These are phyloP conservation scores for Cercospora zeina DNA, from an alignment of 2,329 filamentous ascomycete genomes.

Conservation along the genomic window DNA sequence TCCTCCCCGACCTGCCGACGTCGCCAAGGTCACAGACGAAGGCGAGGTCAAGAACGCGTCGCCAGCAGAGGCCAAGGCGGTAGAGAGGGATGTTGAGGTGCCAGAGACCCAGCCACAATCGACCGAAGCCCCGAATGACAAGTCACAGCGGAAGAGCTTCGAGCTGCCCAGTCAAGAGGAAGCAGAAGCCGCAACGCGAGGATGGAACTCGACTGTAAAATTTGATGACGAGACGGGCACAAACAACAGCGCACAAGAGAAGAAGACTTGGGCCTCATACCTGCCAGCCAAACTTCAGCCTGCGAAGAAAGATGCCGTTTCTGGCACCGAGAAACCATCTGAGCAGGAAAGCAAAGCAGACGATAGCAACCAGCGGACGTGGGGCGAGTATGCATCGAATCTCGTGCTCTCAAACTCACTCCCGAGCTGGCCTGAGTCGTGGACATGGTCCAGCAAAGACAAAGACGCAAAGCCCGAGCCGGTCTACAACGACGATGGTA, in stretches of 20 bases:
- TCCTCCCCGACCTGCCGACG: constrained; percentile 21
- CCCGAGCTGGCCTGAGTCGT: constrained; percentile 30
- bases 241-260: constrained; percentile 38
- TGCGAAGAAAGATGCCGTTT: constrained; percentile 16
- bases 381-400: constrained; percentile 38
- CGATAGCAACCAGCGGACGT: constrained; percentile 30
- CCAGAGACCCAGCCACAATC: constrained; percentile 34
- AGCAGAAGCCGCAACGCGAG: constrained; percentile 38
- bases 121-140: constrained; percentile 22
- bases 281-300: constrained; percentile 31
- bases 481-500: constrained; percentile 43
- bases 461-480: constrained; percentile 40
- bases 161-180: constrained; percentile 42
- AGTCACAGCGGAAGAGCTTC: constrained; percentile 35
- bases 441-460: constrained; percentile 31
- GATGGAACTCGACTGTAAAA: constrained; percentile 30
- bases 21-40: constrained; percentile 31
- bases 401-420: constrained; percentile 33
- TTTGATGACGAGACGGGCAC: constrained; percentile 30
- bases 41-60: constrained; percentile 32
- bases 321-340: constrained; percentile 2
- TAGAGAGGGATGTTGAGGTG: constrained; percentile 35
- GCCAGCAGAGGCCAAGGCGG: constrained; percentile 30
- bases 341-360: constrained; percentile 7
- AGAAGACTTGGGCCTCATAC: constrained; percentile 42